These are phyloP conservation scores for Elsinoe arachidis DNA, from an alignment of 2,329 filamentous ascomycete species.

Conservation along the genomic window DNA sequence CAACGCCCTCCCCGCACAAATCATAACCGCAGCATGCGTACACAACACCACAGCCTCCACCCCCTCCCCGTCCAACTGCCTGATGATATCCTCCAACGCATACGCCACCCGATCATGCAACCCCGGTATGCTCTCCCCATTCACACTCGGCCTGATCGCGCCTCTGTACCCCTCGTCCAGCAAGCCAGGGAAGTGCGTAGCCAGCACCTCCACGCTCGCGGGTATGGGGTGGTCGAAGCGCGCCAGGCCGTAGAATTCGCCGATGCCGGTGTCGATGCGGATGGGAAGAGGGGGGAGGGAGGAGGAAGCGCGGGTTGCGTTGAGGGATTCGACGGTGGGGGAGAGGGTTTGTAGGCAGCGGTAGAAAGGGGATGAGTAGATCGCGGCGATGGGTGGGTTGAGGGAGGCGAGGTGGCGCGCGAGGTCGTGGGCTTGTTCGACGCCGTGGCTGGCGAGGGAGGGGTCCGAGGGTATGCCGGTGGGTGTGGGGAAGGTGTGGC, in stretches of 20 bases:
- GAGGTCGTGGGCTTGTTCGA: conserved; percentile 72
- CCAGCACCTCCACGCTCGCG: conserved; percentile 54
- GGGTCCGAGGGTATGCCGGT: conserved; percentile 86
- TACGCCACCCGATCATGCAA: conserved; percentile 73
- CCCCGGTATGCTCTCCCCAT: conserved; percentile 70
- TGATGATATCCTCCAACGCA: conserved; percentile 61
- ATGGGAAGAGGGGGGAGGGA: conserved; percentile 23
- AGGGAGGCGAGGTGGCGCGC: conserved; percentile 54
- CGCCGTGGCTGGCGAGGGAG: conserved; percentile 76
- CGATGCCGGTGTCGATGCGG: conserved; percentile 36
- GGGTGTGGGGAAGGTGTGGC: conserved; percentile 62
- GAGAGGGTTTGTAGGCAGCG: conserved; percentile 76
- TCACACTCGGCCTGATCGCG: conserved; percentile 57
- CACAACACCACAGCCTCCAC: conserved; percentile 67
- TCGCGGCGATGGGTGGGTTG: conserved; percentile 58
- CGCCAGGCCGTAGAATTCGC: conserved; percentile 88
- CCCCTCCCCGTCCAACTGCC: conserved; percentile 58
- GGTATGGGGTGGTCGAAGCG: conserved; percentile 78
- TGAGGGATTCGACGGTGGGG: conserved; percentile 53
- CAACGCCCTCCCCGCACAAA: conserved; percentile 72
- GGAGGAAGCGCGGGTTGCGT: conserved; percentile 20
- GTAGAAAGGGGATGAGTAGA: conserved; percentile 84
- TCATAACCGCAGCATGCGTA: conserved; percentile 82
- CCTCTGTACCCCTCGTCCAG: conserved; percentile 43
- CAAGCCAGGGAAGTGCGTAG: conserved; percentile 56